Evolutionary conservation across 2,329 filamentous ascomycete genomes (phyloP).

Genomic region (Xylariaceae sp.): DNA sequence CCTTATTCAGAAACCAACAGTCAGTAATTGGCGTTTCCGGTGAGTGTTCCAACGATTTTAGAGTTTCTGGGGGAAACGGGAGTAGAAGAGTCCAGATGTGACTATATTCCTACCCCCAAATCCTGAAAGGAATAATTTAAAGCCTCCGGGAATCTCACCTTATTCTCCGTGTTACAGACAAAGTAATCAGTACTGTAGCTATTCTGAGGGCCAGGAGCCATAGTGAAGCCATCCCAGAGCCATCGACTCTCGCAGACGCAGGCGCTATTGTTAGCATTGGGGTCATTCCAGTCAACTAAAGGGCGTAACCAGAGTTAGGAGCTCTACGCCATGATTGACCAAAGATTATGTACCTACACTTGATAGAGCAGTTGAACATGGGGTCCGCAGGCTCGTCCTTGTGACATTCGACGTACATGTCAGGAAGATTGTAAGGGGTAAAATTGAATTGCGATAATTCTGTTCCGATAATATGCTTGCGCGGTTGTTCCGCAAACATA

Average conservation of each 20-base stretch:
- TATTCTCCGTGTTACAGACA: conserved; percentile 11
- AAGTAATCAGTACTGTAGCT: conserved; percentile 25
- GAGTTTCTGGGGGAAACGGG: too few species aligned
- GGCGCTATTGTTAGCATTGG: conserved; percentile 21
- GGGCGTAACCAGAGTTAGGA: not conserved
- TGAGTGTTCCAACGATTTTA: too few species aligned
- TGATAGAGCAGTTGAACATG: conserved; percentile 26
- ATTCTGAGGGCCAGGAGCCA: conserved; percentile 1
- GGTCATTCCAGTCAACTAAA: conserved; percentile 26
- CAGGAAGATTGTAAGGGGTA: conserved; percentile 21
- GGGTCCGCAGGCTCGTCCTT: conserved; percentile 4
- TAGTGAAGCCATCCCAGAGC: conserved; percentile 22
- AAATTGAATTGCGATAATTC: conserved; percentile 29
- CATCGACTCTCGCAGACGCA: conserved; percentile 19
- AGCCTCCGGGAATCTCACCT: too few species aligned
- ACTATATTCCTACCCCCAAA: too few species aligned
- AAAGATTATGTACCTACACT: conserved; percentile 20
- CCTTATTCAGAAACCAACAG: not conserved
- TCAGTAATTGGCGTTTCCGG: too few species aligned
- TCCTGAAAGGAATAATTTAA: too few species aligned
- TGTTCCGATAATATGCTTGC: not conserved
- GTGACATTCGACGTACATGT: conserved; percentile 24
- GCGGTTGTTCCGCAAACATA: not conserved
- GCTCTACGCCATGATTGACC: not conserved
- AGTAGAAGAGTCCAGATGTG: too few species aligned